Percentiles rank a stretch among this genome's conserved stretches.
These are phyloP conservation scores for Sclerotinia subarctica DNA, from an alignment of 2,329 filamentous ascomycete species.

Conservation along the genomic window DNA sequence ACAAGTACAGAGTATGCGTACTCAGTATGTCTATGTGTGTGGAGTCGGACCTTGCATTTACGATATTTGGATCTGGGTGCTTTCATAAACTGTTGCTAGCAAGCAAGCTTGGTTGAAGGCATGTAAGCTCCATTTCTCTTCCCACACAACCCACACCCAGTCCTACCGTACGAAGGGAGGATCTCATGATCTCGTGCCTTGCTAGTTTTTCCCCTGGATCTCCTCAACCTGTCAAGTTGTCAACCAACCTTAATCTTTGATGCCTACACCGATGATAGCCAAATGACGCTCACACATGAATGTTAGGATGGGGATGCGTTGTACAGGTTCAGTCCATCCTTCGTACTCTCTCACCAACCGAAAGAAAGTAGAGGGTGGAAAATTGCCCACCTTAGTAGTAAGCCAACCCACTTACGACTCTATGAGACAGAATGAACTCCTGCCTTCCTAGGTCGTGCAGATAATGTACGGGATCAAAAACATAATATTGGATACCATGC, in stretches of 20 bases:
- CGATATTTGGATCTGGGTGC: slow-evolving; percentile 1
- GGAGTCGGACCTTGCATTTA: slow-evolving; percentile 15
- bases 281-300: slow-evolving; percentile 1
- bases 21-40: not conserved
- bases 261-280: slow-evolving; percentile 8
- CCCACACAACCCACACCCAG: not conserved
- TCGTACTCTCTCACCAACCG: slow-evolving; percentile 5
- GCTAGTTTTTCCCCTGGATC: slow-evolving; percentile 15
- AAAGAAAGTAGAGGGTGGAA: slow-evolving; percentile 2
- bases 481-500: not conserved
- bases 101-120: not conserved
- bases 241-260: slow-evolving; percentile 4
- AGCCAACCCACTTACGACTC: slow-evolving; percentile 8
- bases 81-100: not conserved
- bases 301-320: slow-evolving; percentile 8
- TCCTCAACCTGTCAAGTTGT: not conserved
- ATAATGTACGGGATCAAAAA: not conserved
- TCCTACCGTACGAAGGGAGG: not conserved
- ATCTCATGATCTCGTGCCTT: slow-evolving; percentile 17
- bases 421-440: slow-evolving; percentile 10
- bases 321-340: slow-evolving; percentile 14
- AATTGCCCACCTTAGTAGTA: not conserved
- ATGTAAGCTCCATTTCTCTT: slow-evolving; percentile 2
- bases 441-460: slow-evolving; percentile 1
- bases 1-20: not conserved